phyloP scores from a whole-genome alignment of 768 basidiomycete genomes.

The Tulasnella sp. region DNA sequence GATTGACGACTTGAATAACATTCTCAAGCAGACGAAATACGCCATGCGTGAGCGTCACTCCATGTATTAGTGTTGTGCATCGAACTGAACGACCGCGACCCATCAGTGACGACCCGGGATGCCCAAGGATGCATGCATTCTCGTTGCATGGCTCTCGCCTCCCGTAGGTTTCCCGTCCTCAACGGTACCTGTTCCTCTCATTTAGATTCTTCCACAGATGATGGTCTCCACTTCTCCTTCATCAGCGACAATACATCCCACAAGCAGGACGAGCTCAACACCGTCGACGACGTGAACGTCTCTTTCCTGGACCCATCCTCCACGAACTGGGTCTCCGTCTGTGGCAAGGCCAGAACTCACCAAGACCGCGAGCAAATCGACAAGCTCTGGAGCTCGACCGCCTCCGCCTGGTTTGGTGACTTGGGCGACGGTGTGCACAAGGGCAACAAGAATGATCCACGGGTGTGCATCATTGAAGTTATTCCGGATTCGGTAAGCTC shows the following conservation, averaged over 20 bases:
- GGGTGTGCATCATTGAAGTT: conserved; percentile 71
- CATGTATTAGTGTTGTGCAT: neutral
- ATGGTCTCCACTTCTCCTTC: conserved; percentile 44
- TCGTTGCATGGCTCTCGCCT: conserved; percentile 68
- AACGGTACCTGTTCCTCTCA: neutral
- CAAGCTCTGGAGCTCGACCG: conserved; percentile 50
- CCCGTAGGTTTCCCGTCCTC: conserved; percentile 10
- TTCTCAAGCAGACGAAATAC: conserved; percentile 54
- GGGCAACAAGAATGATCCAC: conserved; percentile 71
- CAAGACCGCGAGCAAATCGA: conserved; percentile 56
- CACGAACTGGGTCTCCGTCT: conserved; percentile 74
- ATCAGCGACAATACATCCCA: conserved; percentile 63
- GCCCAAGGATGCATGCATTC: conserved; percentile 63
- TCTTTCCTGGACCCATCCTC: conserved; percentile 61
- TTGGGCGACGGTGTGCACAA: conserved; percentile 77
- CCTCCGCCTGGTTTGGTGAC: conserved; percentile 72
- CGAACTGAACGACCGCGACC: neutral
- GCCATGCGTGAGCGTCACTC: conserved; percentile 43
- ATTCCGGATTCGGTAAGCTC: conserved; percentile 49
- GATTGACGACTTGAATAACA: conserved; percentile 54
- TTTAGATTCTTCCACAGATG: neutral
- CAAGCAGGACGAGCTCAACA: conserved; percentile 67
- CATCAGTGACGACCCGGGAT: conserved; percentile 56
- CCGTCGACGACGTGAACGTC: conserved; percentile 73
- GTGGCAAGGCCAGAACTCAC: conserved; percentile 59